These are phyloP conservation scores for Rhizoclosmatium sp. DNA, from an alignment of 192 early-diverging fungal species.

Conservation along the genomic window DNA sequence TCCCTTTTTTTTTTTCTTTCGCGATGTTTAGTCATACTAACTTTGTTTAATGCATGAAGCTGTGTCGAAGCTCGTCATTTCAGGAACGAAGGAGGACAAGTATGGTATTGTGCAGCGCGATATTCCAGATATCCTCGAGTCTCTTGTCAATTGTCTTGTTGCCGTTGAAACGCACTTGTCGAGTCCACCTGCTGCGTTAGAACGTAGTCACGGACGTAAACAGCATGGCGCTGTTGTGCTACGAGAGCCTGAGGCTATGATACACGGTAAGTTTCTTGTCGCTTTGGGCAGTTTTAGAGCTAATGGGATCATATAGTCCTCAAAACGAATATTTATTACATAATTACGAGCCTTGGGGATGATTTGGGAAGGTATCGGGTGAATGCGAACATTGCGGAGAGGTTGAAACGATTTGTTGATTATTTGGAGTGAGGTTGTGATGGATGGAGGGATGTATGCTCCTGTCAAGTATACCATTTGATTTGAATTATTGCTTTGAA, in stretches of 20 bases:
- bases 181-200: constrained; percentile 4
- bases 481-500: too few species aligned
- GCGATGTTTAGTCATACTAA: neutral
- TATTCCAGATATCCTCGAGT: constrained; percentile 32
- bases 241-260: constrained; percentile 4
- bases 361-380: constrained; percentile 32
- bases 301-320: constrained; percentile 22
- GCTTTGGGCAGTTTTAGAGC: neutral
- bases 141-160: constrained; percentile 13
- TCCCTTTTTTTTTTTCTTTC: neutral
- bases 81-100: constrained; percentile 36
- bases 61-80: constrained; percentile 33
- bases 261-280: constrained; percentile 4
- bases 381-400: constrained; percentile 13
- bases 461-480: too few species aligned
- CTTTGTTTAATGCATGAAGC: neutral
- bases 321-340: constrained; percentile 30
- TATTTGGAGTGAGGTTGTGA: constrained; percentile 10
- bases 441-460: too few species aligned
- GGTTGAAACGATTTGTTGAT: constrained; percentile 25
- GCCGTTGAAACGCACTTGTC: constrained; percentile 23
- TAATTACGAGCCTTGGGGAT: constrained; percentile 9
- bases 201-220: neutral
- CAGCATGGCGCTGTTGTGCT: constrained; percentile 4
- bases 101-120: constrained; percentile 34